These are phyloP conservation scores for Candida dajiaensis DNA, from an alignment of 805 yeast genomes.

Conservation along the genomic window DNA sequence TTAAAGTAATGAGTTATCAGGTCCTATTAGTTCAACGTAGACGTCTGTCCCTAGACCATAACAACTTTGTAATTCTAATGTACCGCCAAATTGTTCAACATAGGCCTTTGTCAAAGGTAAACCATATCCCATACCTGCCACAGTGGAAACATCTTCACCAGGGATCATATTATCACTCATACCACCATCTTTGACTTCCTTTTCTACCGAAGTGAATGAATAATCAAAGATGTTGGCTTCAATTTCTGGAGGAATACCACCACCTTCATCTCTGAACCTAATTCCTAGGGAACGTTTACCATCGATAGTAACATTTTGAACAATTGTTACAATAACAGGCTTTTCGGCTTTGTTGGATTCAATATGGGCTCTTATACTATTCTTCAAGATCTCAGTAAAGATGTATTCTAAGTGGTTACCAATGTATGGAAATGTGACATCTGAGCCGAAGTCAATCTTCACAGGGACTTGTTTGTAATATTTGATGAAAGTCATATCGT, in stretches of 20 bases:
- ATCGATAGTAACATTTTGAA: slow-evolving; percentile 24
- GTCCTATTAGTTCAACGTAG: slow-evolving; percentile 43
- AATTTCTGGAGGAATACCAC: slow-evolving; percentile 71
- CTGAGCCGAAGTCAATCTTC: slow-evolving; percentile 48
- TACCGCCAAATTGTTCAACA: slow-evolving; percentile 68
- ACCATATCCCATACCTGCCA: slow-evolving; percentile 97
- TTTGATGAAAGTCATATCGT: slow-evolving; percentile 76
- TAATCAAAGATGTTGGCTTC: slow-evolving; percentile 74
- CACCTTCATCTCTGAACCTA: slow-evolving; percentile 80
- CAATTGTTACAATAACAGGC: slow-evolving; percentile 45
- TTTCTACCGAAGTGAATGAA: slow-evolving; percentile 75
- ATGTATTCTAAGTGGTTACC: slow-evolving; percentile 86
- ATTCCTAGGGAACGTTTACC: slow-evolving; percentile 44
- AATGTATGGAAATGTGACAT: slow-evolving; percentile 70
- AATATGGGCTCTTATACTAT: slow-evolving; percentile 82
- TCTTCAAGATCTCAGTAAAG: slow-evolving; percentile 79
- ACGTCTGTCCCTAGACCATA: slow-evolving; percentile 80
- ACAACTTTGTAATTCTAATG: slow-evolving; percentile 59
- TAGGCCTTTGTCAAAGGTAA: slow-evolving; percentile 77
- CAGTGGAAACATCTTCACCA: slow-evolving; percentile 57
- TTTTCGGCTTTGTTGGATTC: slow-evolving; percentile 42
- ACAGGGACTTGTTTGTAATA: slow-evolving; percentile 71
- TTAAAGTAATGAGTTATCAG: slow-evolving; percentile 16
- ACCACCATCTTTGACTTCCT: slow-evolving; percentile 44
- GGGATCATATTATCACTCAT: slow-evolving; percentile 57